phyloP scores from a whole-genome alignment of 345 rosid genomes.

The Eucalyptus erythrocorys region DNA sequence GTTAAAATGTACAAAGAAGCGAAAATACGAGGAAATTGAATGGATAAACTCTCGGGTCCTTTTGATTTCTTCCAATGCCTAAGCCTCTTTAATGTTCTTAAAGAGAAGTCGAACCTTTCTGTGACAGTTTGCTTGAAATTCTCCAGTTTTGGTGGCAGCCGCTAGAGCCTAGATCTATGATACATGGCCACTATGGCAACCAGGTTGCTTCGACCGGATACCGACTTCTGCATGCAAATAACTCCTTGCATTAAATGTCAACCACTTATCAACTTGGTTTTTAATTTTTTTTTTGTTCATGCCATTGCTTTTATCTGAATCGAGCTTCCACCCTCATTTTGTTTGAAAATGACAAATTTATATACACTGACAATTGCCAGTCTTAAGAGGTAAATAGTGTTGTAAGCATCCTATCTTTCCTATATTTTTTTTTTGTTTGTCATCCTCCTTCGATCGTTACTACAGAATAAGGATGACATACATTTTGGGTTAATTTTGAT shows the following conservation, averaged over 20 bases:
- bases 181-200: neutral
- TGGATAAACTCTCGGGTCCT: neutral
- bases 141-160: neutral
- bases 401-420: neutral
- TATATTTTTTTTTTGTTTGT: accelerated
- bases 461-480: too few species aligned
- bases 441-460: neutral
- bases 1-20: neutral
- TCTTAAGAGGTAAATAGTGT: neutral
- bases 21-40: neutral
- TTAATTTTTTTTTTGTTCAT: neutral
- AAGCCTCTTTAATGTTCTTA: neutral
- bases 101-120: neutral
- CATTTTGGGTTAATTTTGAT: neutral
- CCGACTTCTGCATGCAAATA: neutral
- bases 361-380: neutral
- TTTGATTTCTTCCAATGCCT: neutral
- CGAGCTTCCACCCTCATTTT: neutral
- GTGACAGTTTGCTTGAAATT: neutral
- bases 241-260: neutral
- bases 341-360: neutral
- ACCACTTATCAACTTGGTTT: neutral
- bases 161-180: too few species aligned
- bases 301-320: neutral
- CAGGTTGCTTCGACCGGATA: neutral